Evolutionary conservation across 768 basidiomycete species (phyloP), one percentile per base, ranked within the genome.

Genomic region (Candolleomyces eurysporus): DNA sequence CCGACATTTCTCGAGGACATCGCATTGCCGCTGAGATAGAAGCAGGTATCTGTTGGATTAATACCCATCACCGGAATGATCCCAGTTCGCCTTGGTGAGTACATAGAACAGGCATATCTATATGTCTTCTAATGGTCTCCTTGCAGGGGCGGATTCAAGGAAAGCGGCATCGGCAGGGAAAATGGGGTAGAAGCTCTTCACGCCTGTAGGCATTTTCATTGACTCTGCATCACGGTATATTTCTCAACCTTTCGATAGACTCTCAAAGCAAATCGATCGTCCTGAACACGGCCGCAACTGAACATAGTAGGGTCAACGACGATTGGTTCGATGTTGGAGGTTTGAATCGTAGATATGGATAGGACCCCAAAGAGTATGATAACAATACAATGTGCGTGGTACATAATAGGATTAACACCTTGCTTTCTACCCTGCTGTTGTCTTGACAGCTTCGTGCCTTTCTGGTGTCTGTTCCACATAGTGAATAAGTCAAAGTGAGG

Each of bases 51-150:
- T 89, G 91, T 49, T 95, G 93, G 93, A 84, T 94, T 42, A 94
- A 95, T 69, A 92, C 90, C 0, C 91, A 94, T 65, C 93, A 95
- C 68, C 83, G 92, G 50, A 94, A 95, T 66, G 92, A 94, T 68
- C 93, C 93, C 8, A 90, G 89, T 64, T 92, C 90, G 36, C 92
- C 93, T 45, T 95, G 93, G 92, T 91, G 69, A 43, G 82, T 70
- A 14, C 36, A 36, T 36, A 2, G 36, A 36, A 11, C 8, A 36
- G 36, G 36, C 36, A 36, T 3, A 36, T 51, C 45, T 14, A 51
- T 48, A 40, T 62, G 36, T 13, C 39, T 32, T 31, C 19, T 17
- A 14, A 30, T 19, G 14, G 14, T 13, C 21, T 10, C 4, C 6
- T 56, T 46, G 22, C 63, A 90, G 90, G 91, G 92, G 92, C 19